These are phyloP conservation scores for Cladophialophora bantiana DNA, from an alignment of 2,329 filamentous ascomycete genomes.

Conservation along the genomic window DNA sequence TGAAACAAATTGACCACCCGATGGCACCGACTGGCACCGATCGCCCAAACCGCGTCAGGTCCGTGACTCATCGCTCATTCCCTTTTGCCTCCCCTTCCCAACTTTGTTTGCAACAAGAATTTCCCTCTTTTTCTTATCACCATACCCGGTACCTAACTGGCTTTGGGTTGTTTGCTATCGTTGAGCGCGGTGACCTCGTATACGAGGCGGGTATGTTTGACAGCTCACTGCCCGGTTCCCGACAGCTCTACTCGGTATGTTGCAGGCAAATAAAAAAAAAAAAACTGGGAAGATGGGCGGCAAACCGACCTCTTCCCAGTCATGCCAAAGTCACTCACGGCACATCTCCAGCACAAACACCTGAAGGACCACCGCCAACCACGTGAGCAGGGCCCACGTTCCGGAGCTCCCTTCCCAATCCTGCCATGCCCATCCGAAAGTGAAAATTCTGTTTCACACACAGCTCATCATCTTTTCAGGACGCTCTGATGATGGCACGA, in stretches of 20 bases:
- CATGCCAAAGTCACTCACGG: background rate
- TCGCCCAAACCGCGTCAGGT: conserved; percentile 9
- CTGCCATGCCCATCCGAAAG: conserved; percentile 8
- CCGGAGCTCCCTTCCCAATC: conserved; percentile 16
- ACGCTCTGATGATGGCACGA: background rate
- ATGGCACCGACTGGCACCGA: background rate
- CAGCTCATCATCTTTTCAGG: background rate
- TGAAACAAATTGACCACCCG: conserved; percentile 20
- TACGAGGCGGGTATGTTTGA: background rate
- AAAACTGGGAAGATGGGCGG: conserved; percentile 8
- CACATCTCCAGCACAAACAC: conserved; percentile 22
- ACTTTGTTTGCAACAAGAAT: background rate
- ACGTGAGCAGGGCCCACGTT: conserved; percentile 32
- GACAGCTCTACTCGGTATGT: background rate
- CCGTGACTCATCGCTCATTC: conserved; percentile 27
- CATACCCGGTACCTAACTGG: background rate
- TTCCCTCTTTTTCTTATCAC: conserved; percentile 1
- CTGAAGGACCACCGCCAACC: conserved; percentile 11
- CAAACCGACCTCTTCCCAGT: background rate
- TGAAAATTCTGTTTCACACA: background rate
- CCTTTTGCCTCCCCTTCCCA: conserved; percentile 5
- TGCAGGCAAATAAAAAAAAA: background rate
- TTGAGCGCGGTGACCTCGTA: too few relatives aligned
- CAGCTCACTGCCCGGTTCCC: conserved; percentile 6
- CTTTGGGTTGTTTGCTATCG: background rate